These are phyloP conservation scores for Saturnispora saitoi DNA, from an alignment of 805 yeast genomes.

Conservation along the genomic window DNA sequence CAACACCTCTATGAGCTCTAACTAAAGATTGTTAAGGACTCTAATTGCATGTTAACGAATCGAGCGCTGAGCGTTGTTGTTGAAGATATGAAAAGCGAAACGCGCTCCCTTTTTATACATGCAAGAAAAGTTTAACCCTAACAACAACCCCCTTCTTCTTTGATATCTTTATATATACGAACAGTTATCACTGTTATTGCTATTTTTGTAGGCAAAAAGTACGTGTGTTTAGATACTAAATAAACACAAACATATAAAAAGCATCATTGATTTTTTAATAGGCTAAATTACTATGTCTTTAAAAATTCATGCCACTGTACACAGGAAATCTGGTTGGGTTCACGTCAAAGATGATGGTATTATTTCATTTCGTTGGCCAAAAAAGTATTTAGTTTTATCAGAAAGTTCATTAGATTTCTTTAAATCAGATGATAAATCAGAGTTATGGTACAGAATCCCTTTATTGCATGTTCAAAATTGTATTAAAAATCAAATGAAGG, in stretches of 20 bases:
- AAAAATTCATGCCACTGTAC: constrained; percentile 27
- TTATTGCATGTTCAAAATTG: constrained; percentile 54
- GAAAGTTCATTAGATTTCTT: constrained; percentile 70
- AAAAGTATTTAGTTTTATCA: constrained; percentile 68
- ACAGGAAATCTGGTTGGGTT: constrained; percentile 70
- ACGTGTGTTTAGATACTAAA: no score
- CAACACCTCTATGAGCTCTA: not conserved
- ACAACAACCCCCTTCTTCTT: constrained; percentile 6
- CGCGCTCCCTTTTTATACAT: constrained; percentile 5
- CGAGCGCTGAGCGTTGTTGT: constrained; percentile 1
- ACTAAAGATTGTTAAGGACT: not conserved
- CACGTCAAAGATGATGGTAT: constrained; percentile 89
- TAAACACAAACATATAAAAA: no score
- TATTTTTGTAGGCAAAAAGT: not conserved
- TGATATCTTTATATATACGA: not conserved
- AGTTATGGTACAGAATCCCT: constrained; percentile 44
- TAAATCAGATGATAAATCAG: constrained; percentile 51
- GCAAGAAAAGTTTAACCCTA: constrained; percentile 2
- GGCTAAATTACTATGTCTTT: not conserved
- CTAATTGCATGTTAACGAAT: not conserved
- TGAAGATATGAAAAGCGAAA: not conserved
- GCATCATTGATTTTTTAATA: no score
- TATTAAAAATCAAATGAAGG: constrained; percentile 60
- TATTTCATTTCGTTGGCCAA: constrained; percentile 86
- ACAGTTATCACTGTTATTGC: not conserved